Evolutionary conservation across 176 grass and related monocot genomes (phyloP).

Genomic region (Hordeum marinum): DNA sequence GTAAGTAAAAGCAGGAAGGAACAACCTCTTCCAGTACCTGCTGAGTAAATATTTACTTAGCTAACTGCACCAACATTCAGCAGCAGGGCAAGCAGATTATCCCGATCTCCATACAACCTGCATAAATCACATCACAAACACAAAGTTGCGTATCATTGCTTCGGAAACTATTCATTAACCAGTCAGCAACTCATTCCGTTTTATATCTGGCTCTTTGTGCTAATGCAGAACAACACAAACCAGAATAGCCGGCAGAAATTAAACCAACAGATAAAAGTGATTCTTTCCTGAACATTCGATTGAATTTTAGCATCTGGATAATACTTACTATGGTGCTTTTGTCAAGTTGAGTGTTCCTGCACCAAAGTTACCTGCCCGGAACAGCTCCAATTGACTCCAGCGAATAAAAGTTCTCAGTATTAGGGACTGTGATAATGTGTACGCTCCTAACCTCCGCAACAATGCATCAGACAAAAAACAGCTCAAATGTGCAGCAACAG

Average conservation of each 20-base stretch:
- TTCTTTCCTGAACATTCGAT: conserved; percentile 45
- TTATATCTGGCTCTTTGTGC: background rate
- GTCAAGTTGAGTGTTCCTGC: conserved; percentile 32
- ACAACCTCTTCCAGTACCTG: too few relatives aligned
- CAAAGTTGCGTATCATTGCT: background rate
- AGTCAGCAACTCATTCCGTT: background rate
- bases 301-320: conserved; percentile 44
- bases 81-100: conserved; percentile 34
- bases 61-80: conserved; percentile 41
- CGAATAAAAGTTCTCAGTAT: background rate
- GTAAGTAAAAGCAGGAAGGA: too few relatives aligned
- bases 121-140: background rate
- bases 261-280: background rate
- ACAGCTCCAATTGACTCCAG: background rate
- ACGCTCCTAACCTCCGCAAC: conserved; percentile 17
- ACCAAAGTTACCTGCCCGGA: background rate
- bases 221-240: background rate
- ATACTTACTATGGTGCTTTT: conserved; percentile 44
- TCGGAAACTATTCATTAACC: background rate
- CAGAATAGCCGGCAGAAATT: background rate
- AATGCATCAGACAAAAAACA: background rate
- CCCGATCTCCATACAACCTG: conserved; percentile 47
- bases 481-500: background rate
- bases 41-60: conserved; percentile 40
- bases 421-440: background rate